These are phyloP conservation scores for Fusarium nanum DNA, from an alignment of 2,329 filamentous ascomycete species.

Conservation along the genomic window DNA sequence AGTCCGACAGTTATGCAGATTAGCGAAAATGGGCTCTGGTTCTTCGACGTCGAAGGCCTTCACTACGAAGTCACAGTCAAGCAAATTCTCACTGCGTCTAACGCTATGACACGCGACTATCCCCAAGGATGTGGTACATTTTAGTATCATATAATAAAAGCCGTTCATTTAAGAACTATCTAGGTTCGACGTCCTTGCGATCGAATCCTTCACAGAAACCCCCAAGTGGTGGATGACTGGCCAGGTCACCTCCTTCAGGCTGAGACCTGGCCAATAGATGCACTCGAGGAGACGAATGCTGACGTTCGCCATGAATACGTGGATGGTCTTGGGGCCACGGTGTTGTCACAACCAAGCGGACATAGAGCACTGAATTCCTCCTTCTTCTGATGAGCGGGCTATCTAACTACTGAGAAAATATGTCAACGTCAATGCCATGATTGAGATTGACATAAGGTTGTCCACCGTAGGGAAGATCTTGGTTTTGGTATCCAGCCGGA, in stretches of 20 bases:
- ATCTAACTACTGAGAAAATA: background rate
- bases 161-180: background rate
- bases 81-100: background rate
- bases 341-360: background rate
- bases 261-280: background rate
- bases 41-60: background rate
- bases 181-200: no score
- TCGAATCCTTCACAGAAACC: background rate
- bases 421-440: background rate
- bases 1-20: background rate
- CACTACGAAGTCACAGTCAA: background rate
- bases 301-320: background rate
- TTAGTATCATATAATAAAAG: background rate
- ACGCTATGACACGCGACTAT: background rate
- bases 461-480: no score
- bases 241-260: background rate
- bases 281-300: background rate
- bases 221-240: background rate
- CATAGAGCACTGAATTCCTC: no score
- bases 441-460: no score
- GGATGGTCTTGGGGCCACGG: background rate
- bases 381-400: slow-evolving; percentile 17
- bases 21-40: background rate
- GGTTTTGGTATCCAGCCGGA: no score
- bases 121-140: background rate